A percentile compares a stretch with the other conserved stretches of the same genome.
phyloP scores from a whole-genome alignment of 2,329 filamentous ascomycete genomes.

The Sporothrix phasma region DNA sequence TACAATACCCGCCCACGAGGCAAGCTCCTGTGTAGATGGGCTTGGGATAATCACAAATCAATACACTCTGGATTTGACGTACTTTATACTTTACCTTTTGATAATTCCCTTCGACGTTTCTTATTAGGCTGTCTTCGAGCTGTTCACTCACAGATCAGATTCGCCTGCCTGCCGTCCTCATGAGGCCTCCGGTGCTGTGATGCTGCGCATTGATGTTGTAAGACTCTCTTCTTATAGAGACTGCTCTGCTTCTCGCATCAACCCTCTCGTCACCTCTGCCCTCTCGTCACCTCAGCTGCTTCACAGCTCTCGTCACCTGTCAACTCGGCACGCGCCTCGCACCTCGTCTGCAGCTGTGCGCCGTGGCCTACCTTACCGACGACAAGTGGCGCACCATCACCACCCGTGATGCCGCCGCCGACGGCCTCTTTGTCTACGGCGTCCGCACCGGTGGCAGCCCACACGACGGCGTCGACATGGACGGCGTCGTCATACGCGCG shows the following conservation, averaged over 20 bases:
- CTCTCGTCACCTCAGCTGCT: too few relatives aligned
- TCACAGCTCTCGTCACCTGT: too few relatives aligned
- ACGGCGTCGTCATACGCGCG: background rate
- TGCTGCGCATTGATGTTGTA: too few relatives aligned
- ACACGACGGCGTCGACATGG: background rate
- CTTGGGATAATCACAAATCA: background rate
- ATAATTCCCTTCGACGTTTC: too few relatives aligned
- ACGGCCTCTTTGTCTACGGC: conserved; percentile 34
- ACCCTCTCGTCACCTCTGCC: too few relatives aligned
- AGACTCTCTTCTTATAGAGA: too few relatives aligned
- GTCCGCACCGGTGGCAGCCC: conserved; percentile 26
- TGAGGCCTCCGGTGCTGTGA: too few relatives aligned
- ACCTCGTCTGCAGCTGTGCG: background rate
- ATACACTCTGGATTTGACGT: background rate
- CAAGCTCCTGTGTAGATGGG: background rate
- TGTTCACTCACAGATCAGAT: too few relatives aligned
- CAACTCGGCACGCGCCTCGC: too few relatives aligned
- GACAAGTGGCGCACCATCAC: conserved; percentile 30
- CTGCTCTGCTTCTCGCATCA: too few relatives aligned
- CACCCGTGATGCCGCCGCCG: conserved; percentile 27
- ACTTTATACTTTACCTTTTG: background rate
- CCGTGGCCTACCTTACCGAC: conserved; percentile 17
- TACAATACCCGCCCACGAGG: background rate
- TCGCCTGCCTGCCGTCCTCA: too few relatives aligned
- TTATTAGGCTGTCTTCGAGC: too few relatives aligned